These are phyloP conservation scores for Ophiostoma australiae DNA, from an alignment of 2,329 filamentous ascomycete species.

Conservation along the genomic window DNA sequence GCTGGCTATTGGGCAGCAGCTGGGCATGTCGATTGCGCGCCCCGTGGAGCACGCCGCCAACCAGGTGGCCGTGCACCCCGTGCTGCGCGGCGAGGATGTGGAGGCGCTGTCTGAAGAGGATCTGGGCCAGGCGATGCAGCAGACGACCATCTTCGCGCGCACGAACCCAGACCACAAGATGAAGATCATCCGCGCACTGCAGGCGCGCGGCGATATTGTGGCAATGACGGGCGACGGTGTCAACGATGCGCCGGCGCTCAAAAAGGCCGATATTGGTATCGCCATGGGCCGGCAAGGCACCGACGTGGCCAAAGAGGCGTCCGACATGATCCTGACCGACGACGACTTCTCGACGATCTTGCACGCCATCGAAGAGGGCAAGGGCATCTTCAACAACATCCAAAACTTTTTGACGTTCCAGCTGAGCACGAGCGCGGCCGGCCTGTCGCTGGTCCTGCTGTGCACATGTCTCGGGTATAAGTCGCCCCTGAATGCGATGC, in stretches of 20 bases:
- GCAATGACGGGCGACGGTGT: slow-evolving; percentile 99
- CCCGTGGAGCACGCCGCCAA: slow-evolving; percentile 49
- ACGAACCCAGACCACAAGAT: slow-evolving; percentile 97
- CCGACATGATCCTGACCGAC: slow-evolving; percentile 89
- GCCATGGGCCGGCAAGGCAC: slow-evolving; percentile 94
- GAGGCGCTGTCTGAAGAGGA: slow-evolving; percentile 85
- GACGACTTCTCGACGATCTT: slow-evolving; percentile 90
- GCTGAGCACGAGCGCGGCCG: slow-evolving; percentile 91
- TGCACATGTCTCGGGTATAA: slow-evolving; percentile 91
- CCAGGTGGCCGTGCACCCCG: slow-evolving; percentile 60
- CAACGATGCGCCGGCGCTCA: slow-evolving; percentile 93
- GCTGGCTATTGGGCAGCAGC: slow-evolving; percentile 83
- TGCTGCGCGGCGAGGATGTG: slow-evolving; percentile 85
- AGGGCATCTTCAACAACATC: slow-evolving; percentile 99
- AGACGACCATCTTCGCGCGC: slow-evolving; percentile 90
- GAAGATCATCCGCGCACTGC: slow-evolving; percentile 89
- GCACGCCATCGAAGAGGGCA: slow-evolving; percentile 94
- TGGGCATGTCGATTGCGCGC: slow-evolving; percentile 80
- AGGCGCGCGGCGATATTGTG: slow-evolving; percentile 89
- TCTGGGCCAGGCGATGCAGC: slow-evolving; percentile 75
- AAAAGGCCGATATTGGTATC: slow-evolving; percentile 96
- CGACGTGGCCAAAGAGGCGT: slow-evolving; percentile 92
- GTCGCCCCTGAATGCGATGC: slow-evolving; percentile 97
- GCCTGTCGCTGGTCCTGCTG: slow-evolving; percentile 82
- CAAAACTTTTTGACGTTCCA: slow-evolving; percentile 99